Percentiles rank a stretch among this genome's conserved stretches.
phyloP scores from a whole-genome alignment of 202 grass and related monocot genomes.

The Setaria italica region DNA sequence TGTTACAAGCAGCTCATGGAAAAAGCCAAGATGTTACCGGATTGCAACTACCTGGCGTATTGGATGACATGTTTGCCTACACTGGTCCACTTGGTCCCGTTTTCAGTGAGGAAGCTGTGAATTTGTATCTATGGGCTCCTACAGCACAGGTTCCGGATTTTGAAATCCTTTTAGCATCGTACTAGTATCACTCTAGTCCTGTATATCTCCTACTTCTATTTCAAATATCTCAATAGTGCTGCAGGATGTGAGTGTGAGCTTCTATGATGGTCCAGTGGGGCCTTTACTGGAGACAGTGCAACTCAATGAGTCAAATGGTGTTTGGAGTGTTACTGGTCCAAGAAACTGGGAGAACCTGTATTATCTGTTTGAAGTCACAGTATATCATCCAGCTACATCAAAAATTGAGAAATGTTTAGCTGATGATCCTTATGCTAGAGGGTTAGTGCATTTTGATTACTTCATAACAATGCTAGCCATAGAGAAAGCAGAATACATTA shows the following conservation, averaged over 20 bases:
- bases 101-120: conserved; percentile 58
- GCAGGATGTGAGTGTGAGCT: conserved; percentile 71
- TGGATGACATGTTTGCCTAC: conserved; percentile 95
- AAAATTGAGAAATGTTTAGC: conserved; percentile 65
- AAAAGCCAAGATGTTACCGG: conserved; percentile 62
- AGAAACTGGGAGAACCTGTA: conserved; percentile 80
- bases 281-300: conserved; percentile 56
- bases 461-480: conserved; percentile 26
- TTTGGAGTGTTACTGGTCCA: conserved; percentile 79
- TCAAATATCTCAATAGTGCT: conserved; percentile 31
- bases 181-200: not conserved
- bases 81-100: conserved; percentile 76
- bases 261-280: conserved; percentile 67
- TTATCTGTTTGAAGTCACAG: conserved; percentile 81
- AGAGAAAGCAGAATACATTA: conserved; percentile 12
- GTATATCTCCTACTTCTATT: not conserved
- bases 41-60: conserved; percentile 78
- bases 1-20: conserved; percentile 61
- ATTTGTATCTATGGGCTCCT: conserved; percentile 91
- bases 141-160: conserved; percentile 78
- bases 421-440: conserved; percentile 88
- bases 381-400: conserved; percentile 77
- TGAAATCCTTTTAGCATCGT: not conserved
- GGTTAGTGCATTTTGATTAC: conserved; percentile 52
- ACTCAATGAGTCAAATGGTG: conserved; percentile 72